Percentiles rank a stretch among this genome's conserved stretches.
Conservation (phyloP, 129 eudicot species). For the Flaveria linearis region DNA sequence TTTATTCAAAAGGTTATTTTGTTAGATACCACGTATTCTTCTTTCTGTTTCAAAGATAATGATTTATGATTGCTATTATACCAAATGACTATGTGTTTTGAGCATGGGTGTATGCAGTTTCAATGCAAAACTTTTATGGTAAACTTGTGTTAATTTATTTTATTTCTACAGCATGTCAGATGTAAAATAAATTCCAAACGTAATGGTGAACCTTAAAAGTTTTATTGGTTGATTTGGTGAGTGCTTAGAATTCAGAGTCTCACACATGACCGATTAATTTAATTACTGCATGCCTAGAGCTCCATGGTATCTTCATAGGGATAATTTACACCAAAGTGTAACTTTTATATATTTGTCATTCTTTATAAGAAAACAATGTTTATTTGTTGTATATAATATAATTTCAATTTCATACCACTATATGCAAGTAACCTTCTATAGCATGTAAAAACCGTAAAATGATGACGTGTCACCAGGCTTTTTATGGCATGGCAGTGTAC, state of each 20-base stretch:
- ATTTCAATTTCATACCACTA: background rate
- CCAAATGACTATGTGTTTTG: conserved; percentile 4
- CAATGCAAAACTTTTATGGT: background rate
- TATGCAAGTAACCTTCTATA: background rate
- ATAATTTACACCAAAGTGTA: background rate
- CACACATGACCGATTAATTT: background rate
- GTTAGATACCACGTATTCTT: background rate
- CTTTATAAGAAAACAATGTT: background rate
- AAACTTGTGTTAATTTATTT: background rate
- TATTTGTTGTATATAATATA: too few species aligned
- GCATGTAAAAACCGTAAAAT: background rate
- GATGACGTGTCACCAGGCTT: background rate
- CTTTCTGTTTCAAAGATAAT: background rate
- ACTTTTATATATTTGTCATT: background rate
- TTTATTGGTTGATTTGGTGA: background rate
- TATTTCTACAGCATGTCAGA: background rate
- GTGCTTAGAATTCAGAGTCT: background rate
- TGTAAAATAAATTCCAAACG: background rate
- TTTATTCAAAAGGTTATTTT: background rate
- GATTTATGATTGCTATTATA: conserved; percentile 9
- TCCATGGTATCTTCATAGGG: background rate
- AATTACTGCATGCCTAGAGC: background rate
- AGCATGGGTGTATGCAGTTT: background rate
- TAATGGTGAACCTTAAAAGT: background rate
- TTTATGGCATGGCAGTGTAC: background rate